These are phyloP conservation scores for Boletus eberwhitei DNA, from an alignment of 768 basidiomycete genomes.

Conservation along the genomic window DNA sequence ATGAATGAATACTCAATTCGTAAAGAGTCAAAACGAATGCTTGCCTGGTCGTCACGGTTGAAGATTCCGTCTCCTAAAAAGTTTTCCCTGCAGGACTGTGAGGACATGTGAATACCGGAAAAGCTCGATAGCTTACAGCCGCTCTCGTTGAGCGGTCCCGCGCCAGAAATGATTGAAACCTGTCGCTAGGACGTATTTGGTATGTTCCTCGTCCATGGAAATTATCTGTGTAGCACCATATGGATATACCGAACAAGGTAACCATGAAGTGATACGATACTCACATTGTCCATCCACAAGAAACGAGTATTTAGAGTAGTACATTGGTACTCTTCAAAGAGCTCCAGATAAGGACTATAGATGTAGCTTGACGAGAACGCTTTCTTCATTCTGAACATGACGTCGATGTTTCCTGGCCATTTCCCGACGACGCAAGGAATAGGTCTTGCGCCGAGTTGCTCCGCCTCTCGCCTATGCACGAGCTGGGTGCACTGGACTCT, in stretches of 20 bases:
- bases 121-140: conserved; percentile 45
- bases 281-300: conserved; percentile 65
- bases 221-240: conserved; percentile 47
- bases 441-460: conserved; percentile 45
- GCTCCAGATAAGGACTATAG: conserved; percentile 57
- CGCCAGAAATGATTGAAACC: conserved; percentile 69
- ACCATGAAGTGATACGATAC: conserved; percentile 22
- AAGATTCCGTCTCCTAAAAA: conserved; percentile 78
- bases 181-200: conserved; percentile 61
- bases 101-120: conserved; percentile 3
- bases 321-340: conserved; percentile 67
- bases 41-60: conserved; percentile 69
- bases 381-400: conserved; percentile 53
- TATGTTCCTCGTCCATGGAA: conserved; percentile 70
- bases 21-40: conserved; percentile 7
- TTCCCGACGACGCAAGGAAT: conserved; percentile 61
- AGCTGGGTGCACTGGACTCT: conserved; percentile 36
- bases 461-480: conserved; percentile 42
- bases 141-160: conserved; percentile 59
- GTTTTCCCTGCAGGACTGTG: conserved; percentile 30
- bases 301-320: conserved; percentile 69
- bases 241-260: background rate
- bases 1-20: conserved; percentile 6
- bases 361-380: conserved; percentile 59
- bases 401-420: conserved; percentile 78